phyloP scores from a whole-genome alignment of 495 filamentous ascomycete genomes.

The Trichocladium antarcticum region DNA sequence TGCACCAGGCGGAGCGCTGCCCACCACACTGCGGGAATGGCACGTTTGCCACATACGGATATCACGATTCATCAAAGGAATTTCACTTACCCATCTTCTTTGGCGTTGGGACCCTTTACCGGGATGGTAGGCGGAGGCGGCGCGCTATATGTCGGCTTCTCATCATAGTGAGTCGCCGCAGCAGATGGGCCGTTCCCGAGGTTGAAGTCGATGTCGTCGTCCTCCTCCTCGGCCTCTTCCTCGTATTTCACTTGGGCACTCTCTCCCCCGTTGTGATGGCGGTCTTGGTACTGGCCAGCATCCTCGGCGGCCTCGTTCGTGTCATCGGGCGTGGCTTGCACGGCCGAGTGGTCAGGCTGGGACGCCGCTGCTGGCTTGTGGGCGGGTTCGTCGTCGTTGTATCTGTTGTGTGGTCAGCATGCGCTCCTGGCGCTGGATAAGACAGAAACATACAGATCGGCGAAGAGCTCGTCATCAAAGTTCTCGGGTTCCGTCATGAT shows the following conservation, averaged over 20 bases:
- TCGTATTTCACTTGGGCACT: conserved; percentile 39
- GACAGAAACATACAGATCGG: conserved; percentile 70
- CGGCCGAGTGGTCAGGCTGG: conserved; percentile 24
- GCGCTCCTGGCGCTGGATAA: not conserved
- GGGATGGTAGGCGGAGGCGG: conserved; percentile 13
- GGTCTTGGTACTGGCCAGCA: conserved; percentile 11
- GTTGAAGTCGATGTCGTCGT: conserved; percentile 54
- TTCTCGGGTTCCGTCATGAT: conserved; percentile 80
- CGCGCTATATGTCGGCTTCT: conserved; percentile 21
- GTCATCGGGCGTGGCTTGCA: conserved; percentile 21
- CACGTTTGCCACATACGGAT: not conserved
- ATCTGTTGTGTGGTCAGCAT: conserved; percentile 42
- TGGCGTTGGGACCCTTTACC: conserved; percentile 56
- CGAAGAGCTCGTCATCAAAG: conserved; percentile 95
- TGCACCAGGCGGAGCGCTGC: not conserved
- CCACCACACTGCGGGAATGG: not conserved
- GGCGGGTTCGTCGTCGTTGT: conserved; percentile 68
- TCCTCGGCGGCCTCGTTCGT: conserved; percentile 44
- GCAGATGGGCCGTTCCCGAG: conserved; percentile 36
- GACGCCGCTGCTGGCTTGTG: conserved; percentile 33
- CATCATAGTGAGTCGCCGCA: conserved; percentile 26
- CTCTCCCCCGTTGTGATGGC: conserved; percentile 33
- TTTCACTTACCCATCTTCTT: conserved; percentile 95
- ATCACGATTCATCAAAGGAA: conserved; percentile 17
- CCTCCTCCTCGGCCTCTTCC: conserved; percentile 52